These are phyloP conservation scores for Breynia disticha DNA, from an alignment of 441 rosid species.

Conservation along the genomic window DNA sequence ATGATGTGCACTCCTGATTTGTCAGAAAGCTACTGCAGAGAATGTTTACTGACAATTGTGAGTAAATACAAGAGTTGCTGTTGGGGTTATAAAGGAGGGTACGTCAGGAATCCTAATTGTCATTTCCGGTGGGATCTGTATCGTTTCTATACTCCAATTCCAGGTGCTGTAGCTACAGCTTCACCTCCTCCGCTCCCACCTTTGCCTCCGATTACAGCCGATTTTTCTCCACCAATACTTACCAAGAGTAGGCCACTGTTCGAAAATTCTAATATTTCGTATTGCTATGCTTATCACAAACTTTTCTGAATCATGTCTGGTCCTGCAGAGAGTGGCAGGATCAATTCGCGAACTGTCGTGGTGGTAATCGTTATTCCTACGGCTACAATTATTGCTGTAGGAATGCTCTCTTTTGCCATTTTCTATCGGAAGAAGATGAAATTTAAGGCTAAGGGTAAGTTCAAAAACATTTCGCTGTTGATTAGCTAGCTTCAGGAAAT, in stretches of 20 bases:
- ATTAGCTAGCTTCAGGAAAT: too few relatives aligned
- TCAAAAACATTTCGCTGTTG: too few relatives aligned
- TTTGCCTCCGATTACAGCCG: too few relatives aligned
- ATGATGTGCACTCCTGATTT: slow-evolving; percentile 28
- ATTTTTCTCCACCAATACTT: not conserved
- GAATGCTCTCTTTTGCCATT: not conserved
- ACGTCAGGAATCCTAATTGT: slow-evolving; percentile 12
- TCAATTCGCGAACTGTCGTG: too few relatives aligned
- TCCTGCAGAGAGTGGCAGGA: too few relatives aligned
- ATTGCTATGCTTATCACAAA: too few relatives aligned
- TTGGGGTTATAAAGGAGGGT: slow-evolving; percentile 11
- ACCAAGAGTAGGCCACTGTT: too few relatives aligned
- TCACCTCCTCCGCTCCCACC: too few relatives aligned
- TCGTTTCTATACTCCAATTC: slow-evolving; percentile 3
- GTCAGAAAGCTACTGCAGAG: slow-evolving; percentile 1
- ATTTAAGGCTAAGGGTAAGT: not conserved
- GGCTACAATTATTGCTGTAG: not conserved
- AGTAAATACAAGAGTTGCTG: slow-evolving; percentile 2
- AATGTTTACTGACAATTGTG: slow-evolving; percentile 10
- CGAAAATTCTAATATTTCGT: too few relatives aligned
- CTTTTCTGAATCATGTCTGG: too few relatives aligned
- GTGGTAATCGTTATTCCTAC: slow-evolving; percentile 6
- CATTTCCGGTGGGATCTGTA: slow-evolving; percentile 10
- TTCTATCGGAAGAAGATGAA: not conserved
- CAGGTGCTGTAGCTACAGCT: not conserved